Percentiles rank a stretch among this genome's conserved stretches.
Conservation (phyloP, 805 yeast genomes). For the Sungouiozyma intestinalis region DNA sequence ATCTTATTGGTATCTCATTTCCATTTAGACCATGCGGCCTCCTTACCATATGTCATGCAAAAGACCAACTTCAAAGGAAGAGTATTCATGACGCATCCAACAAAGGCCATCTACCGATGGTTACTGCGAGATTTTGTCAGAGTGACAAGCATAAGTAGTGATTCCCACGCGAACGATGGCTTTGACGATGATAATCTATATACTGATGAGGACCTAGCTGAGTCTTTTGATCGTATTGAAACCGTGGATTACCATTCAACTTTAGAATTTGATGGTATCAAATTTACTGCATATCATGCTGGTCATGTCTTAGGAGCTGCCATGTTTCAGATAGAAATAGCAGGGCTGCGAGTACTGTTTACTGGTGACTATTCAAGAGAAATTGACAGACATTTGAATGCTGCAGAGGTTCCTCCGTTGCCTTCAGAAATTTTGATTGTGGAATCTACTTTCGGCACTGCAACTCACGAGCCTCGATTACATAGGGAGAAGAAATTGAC, state of each 20-base stretch:
- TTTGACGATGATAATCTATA: constrained; percentile 43
- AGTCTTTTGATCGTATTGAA: constrained; percentile 82
- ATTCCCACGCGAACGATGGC: constrained; percentile 26
- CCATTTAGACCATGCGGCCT: constrained; percentile 97
- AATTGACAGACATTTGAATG: constrained; percentile 86
- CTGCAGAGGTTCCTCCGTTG: constrained; percentile 86
- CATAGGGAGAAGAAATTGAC: constrained; percentile 80
- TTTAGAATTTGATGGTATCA: constrained; percentile 83
- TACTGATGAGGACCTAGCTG: constrained; percentile 81
- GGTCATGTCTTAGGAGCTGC: constrained; percentile 99
- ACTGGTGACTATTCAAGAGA: constrained; percentile 98
- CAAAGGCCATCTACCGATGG: constrained; percentile 97
- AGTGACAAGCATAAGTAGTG: constrained; percentile 56
- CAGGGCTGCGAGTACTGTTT: constrained; percentile 77
- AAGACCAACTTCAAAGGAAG: constrained; percentile 90
- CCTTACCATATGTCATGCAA: constrained; percentile 95
- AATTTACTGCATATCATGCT: constrained; percentile 97
- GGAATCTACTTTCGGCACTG: constrained; percentile 96
- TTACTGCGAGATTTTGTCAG: constrained; percentile 85
- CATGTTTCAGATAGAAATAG: constrained; percentile 91
- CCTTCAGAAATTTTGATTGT: constrained; percentile 85
- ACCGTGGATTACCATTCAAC: constrained; percentile 95
- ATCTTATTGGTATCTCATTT: constrained; percentile 83
- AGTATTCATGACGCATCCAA: constrained; percentile 98
- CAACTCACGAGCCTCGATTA: constrained; percentile 83